Base-by-base conservation (phyloP, 1,139 yeast genomes). In the Yamadazyma pseudoaaseri region DNA sequence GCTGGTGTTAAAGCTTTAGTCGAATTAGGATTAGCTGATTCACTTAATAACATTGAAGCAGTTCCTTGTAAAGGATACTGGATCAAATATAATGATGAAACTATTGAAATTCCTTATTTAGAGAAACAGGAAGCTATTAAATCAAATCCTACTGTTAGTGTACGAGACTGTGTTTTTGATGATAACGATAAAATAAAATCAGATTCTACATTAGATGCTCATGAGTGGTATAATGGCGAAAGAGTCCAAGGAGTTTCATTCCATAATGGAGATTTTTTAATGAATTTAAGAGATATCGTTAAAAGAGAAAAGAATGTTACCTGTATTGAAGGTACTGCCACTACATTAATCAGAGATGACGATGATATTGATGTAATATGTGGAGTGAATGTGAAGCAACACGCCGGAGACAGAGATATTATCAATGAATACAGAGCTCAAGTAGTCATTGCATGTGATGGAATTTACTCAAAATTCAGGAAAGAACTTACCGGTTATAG, bases 381-480 rank as follows among this genome's bases (percentile, higher is more conserved):
- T 13, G 97, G 97, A 12, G 89, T 89, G 21, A 65, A 65, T 54
- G 73, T 67, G 28, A 78, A 59, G 41, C 35, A 39, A 23, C 22
- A 28, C 5, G 30, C 16, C 1, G 26, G 31, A 1, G 43, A 38
- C 2, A 47, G 39, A 4, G 58, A 48, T n/a, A 28, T 35, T 7
- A 52, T 24, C 11, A 52, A 52, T 9, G 54, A 62, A 14, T 79
- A 72, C 60, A 60, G 61, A 27, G 86, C 84, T 3, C 76, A 80
- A 38, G 56, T 89, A 41, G 83, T 90, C 5, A 70, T 90, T 24
- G 75, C 86, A 35, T 87, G 96, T 52, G 99, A 92, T 60, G 99
- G 99, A 36, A 90, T 92, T 39, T 89, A 87, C 52, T 87, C 97
- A 40, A 89, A 84, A 58, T 89, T 92, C 66, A 77, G 99, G 55